phyloP scores from a whole-genome alignment of 2,329 filamentous ascomycete genomes.

The Trichoderma lentiforme region DNA sequence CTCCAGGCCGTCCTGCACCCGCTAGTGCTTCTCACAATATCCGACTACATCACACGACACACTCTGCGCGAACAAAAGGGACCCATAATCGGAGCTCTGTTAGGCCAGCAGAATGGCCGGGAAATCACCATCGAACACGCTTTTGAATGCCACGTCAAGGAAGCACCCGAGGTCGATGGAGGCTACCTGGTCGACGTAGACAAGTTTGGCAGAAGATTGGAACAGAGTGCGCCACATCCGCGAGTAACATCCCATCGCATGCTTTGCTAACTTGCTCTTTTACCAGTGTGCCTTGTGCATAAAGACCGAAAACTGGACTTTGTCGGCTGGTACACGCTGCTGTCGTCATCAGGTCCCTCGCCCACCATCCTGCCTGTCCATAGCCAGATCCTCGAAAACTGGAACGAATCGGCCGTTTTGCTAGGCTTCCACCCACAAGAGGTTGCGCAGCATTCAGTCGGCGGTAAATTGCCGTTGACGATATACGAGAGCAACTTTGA shows the following conservation, averaged over 20 bases:
- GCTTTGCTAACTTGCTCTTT: background rate
- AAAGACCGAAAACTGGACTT: conserved; percentile 78
- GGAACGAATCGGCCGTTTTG: conserved; percentile 84
- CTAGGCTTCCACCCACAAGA: conserved; percentile 78
- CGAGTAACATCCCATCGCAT: background rate
- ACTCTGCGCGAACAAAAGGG: conserved; percentile 71
- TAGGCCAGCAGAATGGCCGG: conserved; percentile 87
- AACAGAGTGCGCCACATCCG: conserved; percentile 67
- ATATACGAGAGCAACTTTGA: conserved; percentile 86
- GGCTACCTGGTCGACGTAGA: conserved; percentile 60
- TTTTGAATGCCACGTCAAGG: conserved; percentile 70
- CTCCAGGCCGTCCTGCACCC: conserved; percentile 85
- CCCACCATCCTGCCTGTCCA: conserved; percentile 70
- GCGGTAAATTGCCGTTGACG: conserved; percentile 81
- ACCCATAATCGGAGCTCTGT: conserved; percentile 79
- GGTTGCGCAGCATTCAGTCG: conserved; percentile 53
- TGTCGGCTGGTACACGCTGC: conserved; percentile 87
- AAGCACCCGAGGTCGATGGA: conserved; percentile 46
- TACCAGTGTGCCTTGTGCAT: conserved; percentile 84
- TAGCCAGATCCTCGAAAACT: conserved; percentile 66
- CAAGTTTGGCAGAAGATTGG: conserved; percentile 75
- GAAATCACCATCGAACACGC: conserved; percentile 90
- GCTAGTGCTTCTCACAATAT: conserved; percentile 91
- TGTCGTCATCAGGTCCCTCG: conserved; percentile 69
- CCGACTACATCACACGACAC: conserved; percentile 92